Evolutionary conservation across 2,329 filamentous ascomycete genomes (phyloP).

Genomic region (Daldinia sp.): DNA sequence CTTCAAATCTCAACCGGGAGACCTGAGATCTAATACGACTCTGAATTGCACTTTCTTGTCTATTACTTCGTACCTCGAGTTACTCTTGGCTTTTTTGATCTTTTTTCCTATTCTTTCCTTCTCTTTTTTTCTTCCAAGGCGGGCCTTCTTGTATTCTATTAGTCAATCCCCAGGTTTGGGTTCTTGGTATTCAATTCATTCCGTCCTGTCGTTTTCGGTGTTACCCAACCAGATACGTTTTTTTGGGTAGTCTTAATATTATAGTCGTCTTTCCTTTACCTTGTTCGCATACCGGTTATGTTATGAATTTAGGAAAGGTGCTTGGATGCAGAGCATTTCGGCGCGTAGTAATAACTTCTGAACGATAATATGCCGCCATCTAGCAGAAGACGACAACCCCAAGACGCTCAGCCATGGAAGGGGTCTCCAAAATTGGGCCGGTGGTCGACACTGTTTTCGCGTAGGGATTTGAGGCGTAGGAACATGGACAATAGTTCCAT

Average conservation of each 20-base stretch:
- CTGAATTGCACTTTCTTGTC: constrained; percentile 39
- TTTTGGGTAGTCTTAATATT: constrained; percentile 22
- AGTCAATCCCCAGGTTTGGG: constrained; percentile 41
- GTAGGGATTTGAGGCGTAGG: constrained; percentile 18
- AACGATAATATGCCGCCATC: constrained; percentile 47
- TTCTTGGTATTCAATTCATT: constrained; percentile 39
- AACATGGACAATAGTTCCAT: not conserved
- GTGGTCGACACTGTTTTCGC: constrained; percentile 32
- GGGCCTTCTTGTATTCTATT: constrained; percentile 49
- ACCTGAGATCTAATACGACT: constrained; percentile 42
- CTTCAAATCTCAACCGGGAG: constrained; percentile 30
- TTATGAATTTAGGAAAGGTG: constrained; percentile 39
- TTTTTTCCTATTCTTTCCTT: constrained; percentile 35
- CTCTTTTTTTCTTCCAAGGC: constrained; percentile 44
- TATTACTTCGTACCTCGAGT: constrained; percentile 36
- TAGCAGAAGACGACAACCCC: constrained; percentile 36
- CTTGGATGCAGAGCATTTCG: constrained; percentile 48
- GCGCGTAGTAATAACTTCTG: constrained; percentile 26
- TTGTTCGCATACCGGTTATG: constrained; percentile 43
- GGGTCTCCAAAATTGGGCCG: constrained; percentile 30
- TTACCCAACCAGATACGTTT: constrained; percentile 19
- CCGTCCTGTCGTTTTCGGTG: constrained; percentile 40
- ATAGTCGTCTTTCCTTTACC: constrained; percentile 31
- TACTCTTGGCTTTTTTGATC: constrained; percentile 36
- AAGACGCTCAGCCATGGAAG: constrained; percentile 35